Conservation (phyloP, 352 stramenopile genomes). For the Phytophthora sp. region DNA sequence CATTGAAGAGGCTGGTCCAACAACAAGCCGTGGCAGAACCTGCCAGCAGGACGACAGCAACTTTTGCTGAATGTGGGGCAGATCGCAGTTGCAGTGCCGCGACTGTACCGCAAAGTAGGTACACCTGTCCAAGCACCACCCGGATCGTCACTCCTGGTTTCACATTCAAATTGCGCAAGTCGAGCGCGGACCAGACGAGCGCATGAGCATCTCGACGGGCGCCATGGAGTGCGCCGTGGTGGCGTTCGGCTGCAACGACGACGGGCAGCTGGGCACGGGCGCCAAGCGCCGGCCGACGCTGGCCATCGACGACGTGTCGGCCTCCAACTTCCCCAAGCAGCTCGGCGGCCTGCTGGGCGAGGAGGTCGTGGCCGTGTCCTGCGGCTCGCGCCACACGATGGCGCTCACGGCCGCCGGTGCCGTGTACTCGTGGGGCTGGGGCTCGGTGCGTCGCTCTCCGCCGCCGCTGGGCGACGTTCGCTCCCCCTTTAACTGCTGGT, state of each 20-base stretch:
- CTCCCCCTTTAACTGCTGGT: constrained; percentile 7
- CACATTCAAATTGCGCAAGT: constrained; percentile 7
- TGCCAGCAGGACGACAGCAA: too few relatives aligned
- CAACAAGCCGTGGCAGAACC: too few relatives aligned
- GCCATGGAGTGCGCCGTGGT: constrained; percentile 49
- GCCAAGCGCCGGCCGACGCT: constrained; percentile 59
- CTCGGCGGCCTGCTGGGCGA: constrained; percentile 53
- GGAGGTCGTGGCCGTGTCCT: constrained; percentile 74
- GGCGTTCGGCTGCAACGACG: constrained; percentile 86
- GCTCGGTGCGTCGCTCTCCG: constrained; percentile 49
- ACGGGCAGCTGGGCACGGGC: constrained; percentile 78
- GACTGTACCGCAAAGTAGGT: too few relatives aligned
- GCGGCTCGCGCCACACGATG: constrained; percentile 84
- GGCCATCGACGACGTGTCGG: constrained; percentile 73
- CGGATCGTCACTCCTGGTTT: constrained; percentile 1
- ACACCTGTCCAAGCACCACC: constrained; percentile 13
- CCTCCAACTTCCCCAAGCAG: constrained; percentile 77
- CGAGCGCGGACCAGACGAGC: not conserved
- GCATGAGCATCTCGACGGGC: constrained; percentile 25
- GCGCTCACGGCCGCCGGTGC: constrained; percentile 66
- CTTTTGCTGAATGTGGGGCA: too few relatives aligned
- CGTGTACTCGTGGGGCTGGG: constrained; percentile 83
- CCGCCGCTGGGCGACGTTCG: not conserved
- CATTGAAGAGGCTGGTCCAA: too few relatives aligned
- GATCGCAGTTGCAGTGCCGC: too few relatives aligned